Evolutionary conservation across 2,329 filamentous ascomycete genomes (phyloP).

Genomic region (Macrophomina pseudophaseolina): DNA sequence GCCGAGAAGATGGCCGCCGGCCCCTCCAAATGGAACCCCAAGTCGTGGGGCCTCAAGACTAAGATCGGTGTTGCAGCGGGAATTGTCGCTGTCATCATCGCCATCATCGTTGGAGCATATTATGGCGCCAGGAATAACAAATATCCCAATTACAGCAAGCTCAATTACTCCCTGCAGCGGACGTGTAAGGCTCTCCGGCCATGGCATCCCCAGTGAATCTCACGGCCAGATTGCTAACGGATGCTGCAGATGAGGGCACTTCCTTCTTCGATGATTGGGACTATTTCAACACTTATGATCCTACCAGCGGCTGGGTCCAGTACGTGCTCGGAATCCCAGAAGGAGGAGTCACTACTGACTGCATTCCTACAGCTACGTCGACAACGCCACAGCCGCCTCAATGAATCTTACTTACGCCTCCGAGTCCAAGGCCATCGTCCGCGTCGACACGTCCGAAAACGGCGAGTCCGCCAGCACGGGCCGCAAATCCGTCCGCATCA

Average conservation of each 20-base stretch:
- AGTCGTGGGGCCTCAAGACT: slow-evolving; percentile 48
- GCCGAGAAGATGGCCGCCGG: slow-evolving; percentile 3
- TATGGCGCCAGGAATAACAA: slow-evolving; percentile 14
- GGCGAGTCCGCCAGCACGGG: slow-evolving; percentile 31
- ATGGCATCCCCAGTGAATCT: slow-evolving; percentile 44
- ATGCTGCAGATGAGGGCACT: slow-evolving; percentile 61
- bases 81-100: slow-evolving; percentile 56
- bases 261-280: slow-evolving; percentile 42
- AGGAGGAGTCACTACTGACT: background rate
- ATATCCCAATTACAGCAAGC: slow-evolving; percentile 25
- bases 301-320: slow-evolving; percentile 38
- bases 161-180: slow-evolving; percentile 19
- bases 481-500: slow-evolving; percentile 39
- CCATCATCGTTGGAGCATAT: slow-evolving; percentile 60
- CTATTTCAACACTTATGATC: slow-evolving; percentile 37
- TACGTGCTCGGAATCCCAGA: slow-evolving; percentile 29
- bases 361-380: slow-evolving; percentile 26
- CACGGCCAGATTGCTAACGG: background rate
- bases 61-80: slow-evolving; percentile 57
- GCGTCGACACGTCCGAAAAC: slow-evolving; percentile 45
- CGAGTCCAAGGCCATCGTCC: slow-evolving; percentile 19
- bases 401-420: slow-evolving; percentile 17
- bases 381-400: slow-evolving; percentile 26
- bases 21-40: slow-evolving; percentile 24
- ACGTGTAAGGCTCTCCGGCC: slow-evolving; percentile 69